A percentile compares a stretch with the other conserved stretches of the same genome.
These are phyloP conservation scores for Rhodosporidiobolus odoratus DNA, from an alignment of 768 basidiomycete genomes.

Conservation along the genomic window DNA sequence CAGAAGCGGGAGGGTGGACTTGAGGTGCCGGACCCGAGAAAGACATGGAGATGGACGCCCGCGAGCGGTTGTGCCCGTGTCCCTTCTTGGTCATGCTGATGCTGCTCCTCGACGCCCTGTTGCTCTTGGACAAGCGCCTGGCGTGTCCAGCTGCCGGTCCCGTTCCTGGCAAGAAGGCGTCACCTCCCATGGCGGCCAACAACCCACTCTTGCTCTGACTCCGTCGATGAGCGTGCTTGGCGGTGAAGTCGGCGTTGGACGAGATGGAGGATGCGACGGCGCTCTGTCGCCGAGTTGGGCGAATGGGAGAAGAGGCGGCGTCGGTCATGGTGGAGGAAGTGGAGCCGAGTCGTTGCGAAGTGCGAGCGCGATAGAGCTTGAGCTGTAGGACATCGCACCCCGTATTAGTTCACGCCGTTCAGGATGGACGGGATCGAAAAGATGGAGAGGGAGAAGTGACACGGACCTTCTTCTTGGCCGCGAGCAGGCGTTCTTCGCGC, in stretches of 20 bases:
- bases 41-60: constrained; percentile 36
- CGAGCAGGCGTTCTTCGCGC: constrained; percentile 38
- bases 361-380: constrained; percentile 39
- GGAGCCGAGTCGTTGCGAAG: constrained; percentile 19
- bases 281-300: constrained; percentile 9
- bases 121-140: constrained; percentile 10
- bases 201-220: constrained; percentile 26
- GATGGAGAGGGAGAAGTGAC: not conserved
- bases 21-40: constrained; percentile 16
- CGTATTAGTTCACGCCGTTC: not conserved
- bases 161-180: not conserved
- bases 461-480: constrained; percentile 41
- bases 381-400: constrained; percentile 18
- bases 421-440: not conserved
- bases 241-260: constrained; percentile 7
- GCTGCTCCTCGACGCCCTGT: constrained; percentile 19
- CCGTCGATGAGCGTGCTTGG: constrained; percentile 25
- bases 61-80: constrained; percentile 34
- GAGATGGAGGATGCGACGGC: constrained; percentile 9
- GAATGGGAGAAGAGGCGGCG: constrained; percentile 3
- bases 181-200: constrained; percentile 19
- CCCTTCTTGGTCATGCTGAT: constrained; percentile 26
- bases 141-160: constrained; percentile 13
- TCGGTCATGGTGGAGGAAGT: not conserved
- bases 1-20: not conserved